Conservation (phyloP, 805 yeast genomes). For the Kodamaea lidongshanica region DNA sequence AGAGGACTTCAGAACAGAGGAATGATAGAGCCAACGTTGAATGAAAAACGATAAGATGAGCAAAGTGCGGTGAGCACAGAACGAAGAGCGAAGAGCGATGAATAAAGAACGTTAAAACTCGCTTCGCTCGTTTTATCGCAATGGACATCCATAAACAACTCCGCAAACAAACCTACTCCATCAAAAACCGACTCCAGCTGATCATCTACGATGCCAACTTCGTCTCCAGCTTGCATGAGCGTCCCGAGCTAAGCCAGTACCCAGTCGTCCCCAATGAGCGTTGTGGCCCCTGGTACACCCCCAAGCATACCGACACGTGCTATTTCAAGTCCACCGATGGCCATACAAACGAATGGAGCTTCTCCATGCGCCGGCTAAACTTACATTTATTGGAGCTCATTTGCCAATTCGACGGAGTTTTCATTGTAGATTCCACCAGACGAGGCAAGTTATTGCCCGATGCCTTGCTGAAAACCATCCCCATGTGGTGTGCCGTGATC, state of each 20-base stretch:
- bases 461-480: conserved; percentile 78
- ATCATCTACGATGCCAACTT: conserved; percentile 57
- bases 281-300: conserved; percentile 82
- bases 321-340: conserved; percentile 94
- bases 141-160: conserved; percentile 34
- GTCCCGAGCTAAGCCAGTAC: conserved; percentile 7
- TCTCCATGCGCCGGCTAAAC: conserved; percentile 67
- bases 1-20: too few relatives aligned
- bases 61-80: too few relatives aligned
- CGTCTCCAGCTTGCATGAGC: conserved; percentile 26
- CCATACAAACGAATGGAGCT: conserved; percentile 75
- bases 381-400: conserved; percentile 58
- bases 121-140: too few relatives aligned
- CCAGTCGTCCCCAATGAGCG: conserved; percentile 71
- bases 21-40: too few relatives aligned
- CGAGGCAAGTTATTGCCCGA: conserved; percentile 84
- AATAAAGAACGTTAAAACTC: too few relatives aligned
- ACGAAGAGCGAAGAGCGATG: too few relatives aligned
- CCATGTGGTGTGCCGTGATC: conserved; percentile 85
- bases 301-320: conserved; percentile 39
- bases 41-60: too few relatives aligned
- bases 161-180: conserved; percentile 44
- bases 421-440: conserved; percentile 78
- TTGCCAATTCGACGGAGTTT: conserved; percentile 37
- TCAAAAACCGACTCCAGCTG: conserved; percentile 63